phyloP scores from a whole-genome alignment of 192 early-diverging fungal genomes.

The Linnemannia schmuckeri region DNA sequence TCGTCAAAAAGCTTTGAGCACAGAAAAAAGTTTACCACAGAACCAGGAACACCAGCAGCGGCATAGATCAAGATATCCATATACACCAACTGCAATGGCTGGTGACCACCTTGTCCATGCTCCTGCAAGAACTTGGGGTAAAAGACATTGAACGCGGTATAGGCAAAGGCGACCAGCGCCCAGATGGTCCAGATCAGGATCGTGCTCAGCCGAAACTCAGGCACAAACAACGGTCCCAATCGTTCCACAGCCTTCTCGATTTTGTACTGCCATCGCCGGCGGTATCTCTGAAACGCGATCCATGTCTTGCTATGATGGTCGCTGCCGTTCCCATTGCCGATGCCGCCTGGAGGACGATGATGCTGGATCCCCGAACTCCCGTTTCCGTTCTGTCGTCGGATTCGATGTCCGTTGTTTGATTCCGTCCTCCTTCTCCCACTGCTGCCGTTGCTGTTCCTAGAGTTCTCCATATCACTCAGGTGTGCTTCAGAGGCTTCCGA shows the following conservation, averaged over 20 bases:
- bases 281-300: conserved; percentile 14
- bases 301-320: background rate
- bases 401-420: background rate
- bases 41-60: conserved; percentile 83
- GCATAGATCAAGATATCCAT: conserved; percentile 83
- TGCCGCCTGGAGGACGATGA: background rate
- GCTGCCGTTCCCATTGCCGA: background rate
- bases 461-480: background rate
- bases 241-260: conserved; percentile 23
- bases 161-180: conserved; percentile 81
- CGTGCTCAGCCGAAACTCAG: conserved; percentile 71
- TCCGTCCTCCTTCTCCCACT: background rate
- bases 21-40: conserved; percentile 65
- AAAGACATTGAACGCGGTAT: conserved; percentile 92
- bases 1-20: background rate
- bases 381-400: background rate
- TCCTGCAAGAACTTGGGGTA: conserved; percentile 82
- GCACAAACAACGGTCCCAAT: conserved; percentile 68
- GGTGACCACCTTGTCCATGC: conserved; percentile 59
- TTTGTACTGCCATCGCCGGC: conserved; percentile 2
- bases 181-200: conserved; percentile 83
- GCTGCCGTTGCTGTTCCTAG: background rate
- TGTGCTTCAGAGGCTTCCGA: conserved; percentile 15
- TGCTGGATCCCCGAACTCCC: background rate
- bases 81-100: conserved; percentile 69